Evolutionary conservation across 495 filamentous ascomycete species (phyloP).

Genomic region (Neurospora tetraspora): DNA sequence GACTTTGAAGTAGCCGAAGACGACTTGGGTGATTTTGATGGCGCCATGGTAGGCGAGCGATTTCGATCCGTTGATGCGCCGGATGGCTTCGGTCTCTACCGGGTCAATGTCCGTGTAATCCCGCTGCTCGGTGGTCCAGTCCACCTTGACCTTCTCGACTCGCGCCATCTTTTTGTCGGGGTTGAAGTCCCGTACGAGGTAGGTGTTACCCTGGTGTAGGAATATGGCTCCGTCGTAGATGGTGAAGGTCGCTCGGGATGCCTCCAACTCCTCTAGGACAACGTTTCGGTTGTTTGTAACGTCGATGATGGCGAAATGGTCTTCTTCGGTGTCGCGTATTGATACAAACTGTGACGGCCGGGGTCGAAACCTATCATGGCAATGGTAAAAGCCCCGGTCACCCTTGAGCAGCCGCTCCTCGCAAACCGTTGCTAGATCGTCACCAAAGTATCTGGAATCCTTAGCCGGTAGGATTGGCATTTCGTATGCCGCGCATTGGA

Average conservation of each 20-base stretch:
- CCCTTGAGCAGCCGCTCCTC: conserved; percentile 66
- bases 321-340: conserved; percentile 87
- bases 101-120: conserved; percentile 96
- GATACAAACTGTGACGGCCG: conserved; percentile 72
- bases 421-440: conserved; percentile 61
- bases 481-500: conserved; percentile 93
- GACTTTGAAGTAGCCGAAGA: conserved; percentile 95
- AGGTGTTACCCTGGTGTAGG: conserved; percentile 87
- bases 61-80: conserved; percentile 41
- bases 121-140: conserved; percentile 90
- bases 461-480: conserved; percentile 75
- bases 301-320: conserved; percentile 89
- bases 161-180: conserved; percentile 64
- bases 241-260: conserved; percentile 87
- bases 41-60: conserved; percentile 69
- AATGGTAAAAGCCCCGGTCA: conserved; percentile 75
- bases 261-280: conserved; percentile 92
- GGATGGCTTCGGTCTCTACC: conserved; percentile 70
- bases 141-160: conserved; percentile 70
- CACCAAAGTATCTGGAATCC: conserved; percentile 72
- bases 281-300: conserved; percentile 70
- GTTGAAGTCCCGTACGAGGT: conserved; percentile 83
- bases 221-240: conserved; percentile 97
- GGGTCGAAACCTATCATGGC: conserved; percentile 79
- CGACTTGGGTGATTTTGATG: conserved; percentile 72